Evolutionary conservation across 768 basidiomycete genomes (phyloP).

Genomic region (Galerina marginata): DNA sequence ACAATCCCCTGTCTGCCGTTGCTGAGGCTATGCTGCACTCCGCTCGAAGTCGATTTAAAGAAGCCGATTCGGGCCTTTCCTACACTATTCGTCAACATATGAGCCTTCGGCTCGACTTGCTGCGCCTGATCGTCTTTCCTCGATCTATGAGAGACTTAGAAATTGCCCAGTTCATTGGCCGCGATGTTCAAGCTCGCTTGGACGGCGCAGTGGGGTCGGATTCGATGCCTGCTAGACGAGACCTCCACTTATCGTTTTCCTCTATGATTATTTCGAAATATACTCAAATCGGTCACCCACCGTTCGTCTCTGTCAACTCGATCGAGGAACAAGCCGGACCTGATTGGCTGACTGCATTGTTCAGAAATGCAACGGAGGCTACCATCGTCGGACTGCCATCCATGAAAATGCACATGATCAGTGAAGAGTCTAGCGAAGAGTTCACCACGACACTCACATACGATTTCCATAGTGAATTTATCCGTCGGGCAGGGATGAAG

Average conservation of each 20-base stretch:
- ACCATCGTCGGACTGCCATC: constrained; percentile 82
- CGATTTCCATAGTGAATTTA: constrained; percentile 75
- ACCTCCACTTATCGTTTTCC: constrained; percentile 74
- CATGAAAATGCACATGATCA: constrained; percentile 83
- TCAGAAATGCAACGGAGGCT: constrained; percentile 68
- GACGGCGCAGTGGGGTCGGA: constrained; percentile 64
- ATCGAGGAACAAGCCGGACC: constrained; percentile 41
- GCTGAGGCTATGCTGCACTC: constrained; percentile 84
- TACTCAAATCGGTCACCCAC: constrained; percentile 61
- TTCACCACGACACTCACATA: constrained; percentile 54
- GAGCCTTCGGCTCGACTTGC: constrained; percentile 65
- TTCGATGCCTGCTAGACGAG: constrained; percentile 56
- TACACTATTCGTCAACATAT: constrained; percentile 76
- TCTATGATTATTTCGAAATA: constrained; percentile 80
- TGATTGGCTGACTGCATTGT: constrained; percentile 64
- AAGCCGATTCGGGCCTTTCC: constrained; percentile 62
- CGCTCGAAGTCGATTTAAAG: constrained; percentile 72
- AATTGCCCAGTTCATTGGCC: constrained; percentile 75
- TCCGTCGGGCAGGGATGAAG: constrained; percentile 54
- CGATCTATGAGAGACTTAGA: constrained; percentile 80
- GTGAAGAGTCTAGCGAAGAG: constrained; percentile 60
- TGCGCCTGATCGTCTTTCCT: constrained; percentile 79
- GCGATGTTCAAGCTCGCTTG: constrained; percentile 71
- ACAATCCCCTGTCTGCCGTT: constrained; percentile 84
- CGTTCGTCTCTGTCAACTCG: constrained; percentile 36